Percentiles rank a stretch among this genome's conserved stretches.
phyloP scores from a whole-genome alignment of 2,329 filamentous ascomycete species.

The Blastomyces percursus region DNA sequence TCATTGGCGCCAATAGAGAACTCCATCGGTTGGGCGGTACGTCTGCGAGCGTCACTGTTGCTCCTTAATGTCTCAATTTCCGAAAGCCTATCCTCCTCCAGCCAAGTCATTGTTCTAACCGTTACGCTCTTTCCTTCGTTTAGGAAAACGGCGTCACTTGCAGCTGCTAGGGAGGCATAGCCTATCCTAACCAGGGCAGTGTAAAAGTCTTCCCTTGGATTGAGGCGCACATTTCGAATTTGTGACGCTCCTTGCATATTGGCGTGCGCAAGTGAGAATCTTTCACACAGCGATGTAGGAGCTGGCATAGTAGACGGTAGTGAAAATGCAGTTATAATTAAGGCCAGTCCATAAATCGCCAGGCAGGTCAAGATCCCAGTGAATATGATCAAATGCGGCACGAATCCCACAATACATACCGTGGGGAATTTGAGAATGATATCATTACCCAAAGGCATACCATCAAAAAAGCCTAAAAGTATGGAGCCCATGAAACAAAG shows the following conservation, averaged over 20 bases:
- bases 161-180: constrained; percentile 80
- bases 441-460: constrained; percentile 35
- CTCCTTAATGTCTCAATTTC: constrained; percentile 53
- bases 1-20: constrained; percentile 17
- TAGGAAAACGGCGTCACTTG: constrained; percentile 88
- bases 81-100: constrained; percentile 73
- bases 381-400: constrained; percentile 83
- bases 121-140: constrained; percentile 75
- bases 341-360: constrained; percentile 64
- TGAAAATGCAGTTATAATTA: constrained; percentile 63
- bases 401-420: constrained; percentile 87
- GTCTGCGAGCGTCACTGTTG: not conserved
- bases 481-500: constrained; percentile 82
- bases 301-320: constrained; percentile 43
- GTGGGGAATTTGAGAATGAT: constrained; percentile 74
- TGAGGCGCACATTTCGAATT: constrained; percentile 66
- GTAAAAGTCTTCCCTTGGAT: constrained; percentile 89
- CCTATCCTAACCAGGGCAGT: constrained; percentile 77
- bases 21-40: not conserved
- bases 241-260: constrained; percentile 92
- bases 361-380: constrained; percentile 65
- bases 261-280: constrained; percentile 60
- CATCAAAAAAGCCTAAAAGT: constrained; percentile 56
- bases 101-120: constrained; percentile 70
- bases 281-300: constrained; percentile 43